Percentiles rank a stretch among this genome's conserved stretches.
Conservation (phyloP, 306 rosid genomes). For the Lupinus albus region DNA sequence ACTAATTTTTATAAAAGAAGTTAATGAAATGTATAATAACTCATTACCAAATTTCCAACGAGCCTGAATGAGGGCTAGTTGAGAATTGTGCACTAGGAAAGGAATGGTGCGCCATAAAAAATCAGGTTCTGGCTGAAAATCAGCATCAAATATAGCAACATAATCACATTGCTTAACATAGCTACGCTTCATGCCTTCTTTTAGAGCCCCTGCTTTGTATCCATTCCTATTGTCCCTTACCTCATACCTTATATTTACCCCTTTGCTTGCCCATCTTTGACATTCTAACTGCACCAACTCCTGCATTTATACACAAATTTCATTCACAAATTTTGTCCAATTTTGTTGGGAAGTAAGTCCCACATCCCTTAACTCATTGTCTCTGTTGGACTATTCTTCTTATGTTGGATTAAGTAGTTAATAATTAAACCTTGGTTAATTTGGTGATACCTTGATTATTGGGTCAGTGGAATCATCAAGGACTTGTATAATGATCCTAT, state of each 20-base stretch:
- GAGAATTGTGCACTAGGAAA: slow-evolving; percentile 70
- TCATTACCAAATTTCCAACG: slow-evolving; percentile 90
- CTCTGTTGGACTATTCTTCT: too few relatives aligned
- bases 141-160: slow-evolving; percentile 89
- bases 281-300: slow-evolving; percentile 87
- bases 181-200: slow-evolving; percentile 83
- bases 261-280: slow-evolving; percentile 95
- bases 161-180: slow-evolving; percentile 77
- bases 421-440: too few relatives aligned
- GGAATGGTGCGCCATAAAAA: slow-evolving; percentile 84
- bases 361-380: too few relatives aligned
- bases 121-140: slow-evolving; percentile 91
- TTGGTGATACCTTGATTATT: slow-evolving; percentile 59
- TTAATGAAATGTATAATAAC: background rate
- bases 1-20: background rate
- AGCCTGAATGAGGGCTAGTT: slow-evolving; percentile 77
- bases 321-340: background rate
- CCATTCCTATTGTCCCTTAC: slow-evolving; percentile 86
- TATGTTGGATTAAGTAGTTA: too few relatives aligned
- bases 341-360: too few relatives aligned
- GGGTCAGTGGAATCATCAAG: slow-evolving; percentile 93
- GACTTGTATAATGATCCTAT: slow-evolving; percentile 83
- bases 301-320: slow-evolving; percentile 45
- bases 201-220: slow-evolving; percentile 92
- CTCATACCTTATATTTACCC: slow-evolving; percentile 84